phyloP scores from a whole-genome alignment of 2,329 filamentous ascomycete genomes.

The Ophiostoma sp. region DNA sequence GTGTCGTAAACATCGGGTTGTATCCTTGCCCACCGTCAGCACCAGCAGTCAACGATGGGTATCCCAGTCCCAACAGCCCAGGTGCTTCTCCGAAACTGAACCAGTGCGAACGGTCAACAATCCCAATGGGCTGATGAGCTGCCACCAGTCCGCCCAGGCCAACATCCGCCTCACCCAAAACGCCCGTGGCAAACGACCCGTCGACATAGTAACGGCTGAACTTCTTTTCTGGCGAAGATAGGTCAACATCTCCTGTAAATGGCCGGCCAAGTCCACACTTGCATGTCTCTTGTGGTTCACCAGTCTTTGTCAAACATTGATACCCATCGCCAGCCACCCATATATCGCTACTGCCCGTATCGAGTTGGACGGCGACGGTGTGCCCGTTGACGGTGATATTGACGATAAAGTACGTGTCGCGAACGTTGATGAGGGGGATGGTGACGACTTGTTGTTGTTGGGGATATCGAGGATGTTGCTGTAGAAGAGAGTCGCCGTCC shows the following conservation, averaged over 20 bases:
- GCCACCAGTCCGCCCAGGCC: background rate
- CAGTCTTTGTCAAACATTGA: background rate
- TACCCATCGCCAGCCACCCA: background rate
- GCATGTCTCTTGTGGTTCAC: background rate
- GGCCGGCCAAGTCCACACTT: background rate
- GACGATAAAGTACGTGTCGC: background rate
- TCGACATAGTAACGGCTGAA: background rate
- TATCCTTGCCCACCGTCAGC: background rate
- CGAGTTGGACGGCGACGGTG: background rate
- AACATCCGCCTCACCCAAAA: background rate
- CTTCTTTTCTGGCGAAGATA: background rate
- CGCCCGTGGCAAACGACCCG: background rate
- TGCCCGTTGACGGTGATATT: background rate
- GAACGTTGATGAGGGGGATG: background rate
- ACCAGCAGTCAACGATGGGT: background rate
- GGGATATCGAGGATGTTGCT: too few species aligned
- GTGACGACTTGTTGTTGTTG: background rate
- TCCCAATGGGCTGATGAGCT: background rate
- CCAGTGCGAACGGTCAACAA: background rate
- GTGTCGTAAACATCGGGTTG: background rate
- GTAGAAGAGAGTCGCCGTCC: too few species aligned
- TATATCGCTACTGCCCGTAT: background rate
- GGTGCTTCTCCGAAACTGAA: background rate
- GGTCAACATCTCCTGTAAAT: background rate
- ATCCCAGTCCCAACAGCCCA: background rate